These are phyloP conservation scores for Cutaneotrichosporon sp. DNA, from an alignment of 1,284 basidiomycete species.

Conservation along the genomic window DNA sequence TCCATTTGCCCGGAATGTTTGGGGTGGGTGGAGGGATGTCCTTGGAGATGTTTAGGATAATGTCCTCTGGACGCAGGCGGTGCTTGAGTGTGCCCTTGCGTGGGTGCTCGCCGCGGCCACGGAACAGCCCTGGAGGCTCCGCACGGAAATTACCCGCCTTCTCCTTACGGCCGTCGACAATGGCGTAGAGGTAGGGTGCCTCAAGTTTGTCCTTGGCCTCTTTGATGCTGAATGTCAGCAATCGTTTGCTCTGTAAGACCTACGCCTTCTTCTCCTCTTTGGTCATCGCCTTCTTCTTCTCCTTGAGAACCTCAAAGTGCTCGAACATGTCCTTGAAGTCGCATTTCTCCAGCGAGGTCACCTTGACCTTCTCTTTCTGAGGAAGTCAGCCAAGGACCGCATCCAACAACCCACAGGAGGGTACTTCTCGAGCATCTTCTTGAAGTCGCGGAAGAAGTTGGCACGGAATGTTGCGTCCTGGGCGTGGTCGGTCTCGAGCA, in stretches of 20 bases:
- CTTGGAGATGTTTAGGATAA: slow-evolving; percentile 86
- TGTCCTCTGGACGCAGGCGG: slow-evolving; percentile 85
- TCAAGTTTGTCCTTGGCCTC: slow-evolving; percentile 78
- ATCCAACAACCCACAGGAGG: slow-evolving; percentile 65
- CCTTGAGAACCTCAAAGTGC: slow-evolving; percentile 84
- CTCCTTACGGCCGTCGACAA: slow-evolving; percentile 92
- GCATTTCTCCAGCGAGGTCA: slow-evolving; percentile 72
- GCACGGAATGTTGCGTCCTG: slow-evolving; percentile 82
- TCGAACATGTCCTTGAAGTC: slow-evolving; percentile 96
- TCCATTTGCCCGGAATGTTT: slow-evolving; percentile 83
- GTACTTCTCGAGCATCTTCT: slow-evolving; percentile 67
- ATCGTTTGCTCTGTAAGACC: slow-evolving; percentile 8
- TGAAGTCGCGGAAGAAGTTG: slow-evolving; percentile 95
- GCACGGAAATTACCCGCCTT: slow-evolving; percentile 98
- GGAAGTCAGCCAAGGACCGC: background rate
- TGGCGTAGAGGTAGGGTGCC: slow-evolving; percentile 74
- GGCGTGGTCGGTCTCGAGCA: slow-evolving; percentile 90
- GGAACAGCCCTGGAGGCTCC: slow-evolving; percentile 94
- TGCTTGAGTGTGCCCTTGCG: slow-evolving; percentile 94
- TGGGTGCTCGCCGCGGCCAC: slow-evolving; percentile 96
- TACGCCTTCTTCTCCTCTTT: slow-evolving; percentile 78
- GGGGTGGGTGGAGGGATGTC: slow-evolving; percentile 68
- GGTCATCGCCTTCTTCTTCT: slow-evolving; percentile 84
- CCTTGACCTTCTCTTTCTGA: slow-evolving; percentile 60
- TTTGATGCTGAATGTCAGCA: slow-evolving; percentile 54